These are phyloP conservation scores for Yamadazyma scolyti DNA, from an alignment of 805 yeast genomes.

Conservation along the genomic window DNA sequence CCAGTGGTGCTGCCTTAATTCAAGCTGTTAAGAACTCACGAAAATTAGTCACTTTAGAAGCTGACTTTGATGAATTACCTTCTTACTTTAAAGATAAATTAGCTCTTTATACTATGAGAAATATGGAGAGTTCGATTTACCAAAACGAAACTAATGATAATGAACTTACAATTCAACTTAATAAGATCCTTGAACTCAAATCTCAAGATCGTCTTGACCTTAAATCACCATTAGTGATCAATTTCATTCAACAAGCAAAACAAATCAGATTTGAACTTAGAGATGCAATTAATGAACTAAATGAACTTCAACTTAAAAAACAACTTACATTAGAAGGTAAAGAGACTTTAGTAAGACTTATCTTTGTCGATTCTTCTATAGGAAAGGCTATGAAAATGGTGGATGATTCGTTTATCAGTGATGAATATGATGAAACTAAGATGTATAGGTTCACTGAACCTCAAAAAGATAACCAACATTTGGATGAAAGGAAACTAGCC, in stretches of 20 bases:
- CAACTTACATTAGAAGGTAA: conserved; percentile 65
- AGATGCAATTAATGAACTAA: conserved; percentile 45
- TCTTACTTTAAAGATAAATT: conserved; percentile 63
- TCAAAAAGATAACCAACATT: background rate
- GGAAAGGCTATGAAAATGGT: conserved; percentile 49
- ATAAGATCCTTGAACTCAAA: conserved; percentile 28
- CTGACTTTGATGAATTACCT: conserved; percentile 62
- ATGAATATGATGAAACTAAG: no score
- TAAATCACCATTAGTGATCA: conserved; percentile 25
- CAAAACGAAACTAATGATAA: conserved; percentile 8
- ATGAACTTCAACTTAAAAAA: conserved; percentile 52
- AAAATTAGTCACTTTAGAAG: conserved; percentile 63
- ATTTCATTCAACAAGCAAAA: conserved; percentile 23
- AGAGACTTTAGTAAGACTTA: conserved; percentile 66
- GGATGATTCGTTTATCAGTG: conserved; percentile 33
- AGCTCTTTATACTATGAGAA: conserved; percentile 77
- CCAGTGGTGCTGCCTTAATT: conserved; percentile 62
- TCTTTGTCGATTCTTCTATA: conserved; percentile 67
- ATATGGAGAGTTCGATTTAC: conserved; percentile 61
- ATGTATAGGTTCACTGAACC: no score
- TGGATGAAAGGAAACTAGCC: conserved; percentile 1
- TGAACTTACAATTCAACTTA: conserved; percentile 24
- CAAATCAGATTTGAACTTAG: conserved; percentile 27
- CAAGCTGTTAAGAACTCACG: conserved; percentile 65
- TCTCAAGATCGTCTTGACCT: conserved; percentile 30